Percentiles rank a stretch among this genome's conserved stretches.
Conservation (phyloP, 1,139 yeast species). For the Yamadazyma trypodendri region DNA sequence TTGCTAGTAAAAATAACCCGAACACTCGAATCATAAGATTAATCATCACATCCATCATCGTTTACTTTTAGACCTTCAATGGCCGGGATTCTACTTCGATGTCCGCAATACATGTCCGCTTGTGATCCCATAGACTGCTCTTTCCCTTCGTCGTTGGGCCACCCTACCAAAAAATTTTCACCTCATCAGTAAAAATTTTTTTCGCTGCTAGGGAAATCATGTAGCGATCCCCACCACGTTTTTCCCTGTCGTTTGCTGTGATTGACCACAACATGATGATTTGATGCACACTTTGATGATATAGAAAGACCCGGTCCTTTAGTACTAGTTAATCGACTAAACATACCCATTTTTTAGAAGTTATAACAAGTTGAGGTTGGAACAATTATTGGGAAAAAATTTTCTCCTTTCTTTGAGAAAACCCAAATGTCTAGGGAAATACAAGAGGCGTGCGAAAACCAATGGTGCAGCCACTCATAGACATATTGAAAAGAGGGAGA, state of each 20-base stretch:
- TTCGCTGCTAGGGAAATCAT: not conserved
- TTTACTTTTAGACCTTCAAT: too few species aligned
- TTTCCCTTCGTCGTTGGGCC: not conserved
- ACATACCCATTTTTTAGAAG: constrained; percentile 41
- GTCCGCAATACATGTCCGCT: too few species aligned
- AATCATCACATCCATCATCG: too few species aligned
- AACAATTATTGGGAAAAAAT: constrained; percentile 17
- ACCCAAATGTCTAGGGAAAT: too few species aligned
- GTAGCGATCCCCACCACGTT: not conserved
- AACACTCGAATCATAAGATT: not conserved
- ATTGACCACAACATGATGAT: not conserved
- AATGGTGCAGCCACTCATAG: not conserved
- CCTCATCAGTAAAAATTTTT: constrained; percentile 3
- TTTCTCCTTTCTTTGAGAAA: constrained; percentile 8
- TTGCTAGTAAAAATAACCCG: not conserved
- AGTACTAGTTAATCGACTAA: constrained; percentile 2
- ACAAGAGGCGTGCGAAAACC: not conserved
- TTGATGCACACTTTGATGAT: not conserved
- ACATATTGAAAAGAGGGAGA: too few species aligned
- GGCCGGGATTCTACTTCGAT: too few species aligned
- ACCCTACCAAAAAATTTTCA: not conserved
- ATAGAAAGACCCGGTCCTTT: not conserved
- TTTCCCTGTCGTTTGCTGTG: not conserved
- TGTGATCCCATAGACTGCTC: not conserved
- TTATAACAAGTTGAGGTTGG: constrained; percentile 4